Evolutionary conservation across 805 yeast genomes (phyloP).

Genomic region (Blastobotrys peoriensis): DNA sequence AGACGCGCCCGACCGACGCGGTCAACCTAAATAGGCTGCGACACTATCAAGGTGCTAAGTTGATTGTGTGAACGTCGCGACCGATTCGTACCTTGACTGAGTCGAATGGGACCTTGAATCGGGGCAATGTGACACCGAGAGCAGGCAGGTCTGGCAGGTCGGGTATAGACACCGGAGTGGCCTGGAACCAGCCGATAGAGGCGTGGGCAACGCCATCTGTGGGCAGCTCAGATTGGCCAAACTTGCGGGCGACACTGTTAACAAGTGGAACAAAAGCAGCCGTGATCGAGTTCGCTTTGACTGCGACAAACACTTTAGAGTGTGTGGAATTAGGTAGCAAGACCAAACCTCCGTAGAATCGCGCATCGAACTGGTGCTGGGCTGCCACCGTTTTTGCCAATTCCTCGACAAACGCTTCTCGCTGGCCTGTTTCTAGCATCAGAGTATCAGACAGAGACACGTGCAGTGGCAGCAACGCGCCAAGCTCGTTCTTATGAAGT

Average conservation of each 20-base stretch:
- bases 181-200: conserved; percentile 16
- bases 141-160: no score
- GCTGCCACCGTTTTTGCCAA: neutral
- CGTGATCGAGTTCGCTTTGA: no score
- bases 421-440: conserved; percentile 17
- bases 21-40: no score
- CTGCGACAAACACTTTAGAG: conserved; percentile 14
- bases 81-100: conserved; percentile 14
- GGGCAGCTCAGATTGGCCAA: conserved; percentile 5
- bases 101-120: neutral
- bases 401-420: conserved; percentile 8
- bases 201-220: conserved; percentile 9
- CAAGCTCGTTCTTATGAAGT: conserved; percentile 14
- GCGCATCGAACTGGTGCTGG: neutral
- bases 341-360: neutral
- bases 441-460: conserved; percentile 24
- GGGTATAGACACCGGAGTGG: no score
- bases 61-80: conserved; percentile 10
- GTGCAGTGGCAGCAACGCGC: conserved; percentile 22
- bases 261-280: neutral
- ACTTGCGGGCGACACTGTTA: conserved; percentile 3
- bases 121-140: neutral
- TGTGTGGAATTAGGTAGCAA: conserved; percentile 11
- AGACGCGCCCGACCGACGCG: no score
- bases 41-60: conserved; percentile 2